Base-by-base conservation (phyloP, 1,139 yeast genomes). In the Pichia sp. region DNA sequence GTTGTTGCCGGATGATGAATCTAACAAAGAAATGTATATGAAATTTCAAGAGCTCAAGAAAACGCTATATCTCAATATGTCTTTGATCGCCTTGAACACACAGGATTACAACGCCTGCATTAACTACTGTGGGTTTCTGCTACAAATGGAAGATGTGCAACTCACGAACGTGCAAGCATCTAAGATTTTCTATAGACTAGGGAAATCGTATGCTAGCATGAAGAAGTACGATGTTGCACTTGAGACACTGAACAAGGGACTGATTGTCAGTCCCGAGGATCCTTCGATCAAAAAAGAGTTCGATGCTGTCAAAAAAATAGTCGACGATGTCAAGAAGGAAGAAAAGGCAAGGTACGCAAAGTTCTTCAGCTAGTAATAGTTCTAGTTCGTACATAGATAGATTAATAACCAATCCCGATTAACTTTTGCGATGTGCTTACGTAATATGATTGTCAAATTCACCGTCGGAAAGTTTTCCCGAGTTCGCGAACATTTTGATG, bases 1-100 rank as follows among this genome's bases (percentile, higher is more conserved):
- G 66, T 81, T 77, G 61, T 75, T 84, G 16, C 95, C 95, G 0
- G 95, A 86, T 63, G 71, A 71, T 42, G 90, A 84, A 49, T 80
- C 84, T 43, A 85, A 84, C 58, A 78, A 81, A 8, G 80, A 79
- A 41, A 74, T 78, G 71, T 76, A 70, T 61, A 59, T 59, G 2
- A 78, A 79, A 61, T 87, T 83, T 63, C 62, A 71, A 44, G 79
- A 75, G 0, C 67, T 85, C 63, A 86, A 85, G 67, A 81, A 77
- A 67, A 83, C 84, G 58, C 56, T 85, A 1, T 85, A 81, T 61
- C 71, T 85, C 59, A 87, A 87, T 62, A 60, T 86, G 32, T 76
- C 87, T 1, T 69, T 87, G 56, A 80, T 75, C 0, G 67, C 76
- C 40, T 71, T 80, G 49, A 81, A 83, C 57, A 59, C 81, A 59